phyloP scores from a whole-genome alignment of 768 basidiomycete genomes.

The Boletales sp. region DNA sequence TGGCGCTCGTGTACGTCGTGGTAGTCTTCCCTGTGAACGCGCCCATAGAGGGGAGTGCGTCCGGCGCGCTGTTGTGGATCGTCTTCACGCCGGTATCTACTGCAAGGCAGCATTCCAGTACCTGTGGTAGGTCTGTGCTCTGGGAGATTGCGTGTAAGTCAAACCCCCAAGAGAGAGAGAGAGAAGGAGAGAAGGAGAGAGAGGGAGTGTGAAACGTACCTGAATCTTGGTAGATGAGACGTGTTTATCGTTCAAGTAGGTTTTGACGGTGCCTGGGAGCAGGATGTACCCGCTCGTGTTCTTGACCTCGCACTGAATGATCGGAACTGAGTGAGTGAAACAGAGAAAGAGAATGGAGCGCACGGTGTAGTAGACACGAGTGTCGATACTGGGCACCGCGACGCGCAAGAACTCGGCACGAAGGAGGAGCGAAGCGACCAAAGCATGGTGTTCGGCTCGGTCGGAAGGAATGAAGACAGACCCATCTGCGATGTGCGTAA shows the following conservation, averaged over 20 bases:
- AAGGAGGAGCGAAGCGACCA: slow-evolving; percentile 21
- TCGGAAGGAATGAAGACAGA: slow-evolving; percentile 15
- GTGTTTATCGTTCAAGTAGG: slow-evolving; percentile 25
- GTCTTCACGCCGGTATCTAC: slow-evolving; percentile 15
- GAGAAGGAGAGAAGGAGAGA: no score
- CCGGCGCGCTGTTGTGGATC: slow-evolving; percentile 10
- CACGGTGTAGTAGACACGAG: slow-evolving; percentile 21
- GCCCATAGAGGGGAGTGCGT: slow-evolving; percentile 6
- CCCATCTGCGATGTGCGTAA: slow-evolving; percentile 16
- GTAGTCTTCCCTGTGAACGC: slow-evolving; percentile 1
- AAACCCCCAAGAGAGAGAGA: no score
- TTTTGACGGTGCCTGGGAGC: slow-evolving; percentile 25
- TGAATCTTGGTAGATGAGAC: slow-evolving; percentile 24
- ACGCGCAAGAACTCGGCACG: no score
- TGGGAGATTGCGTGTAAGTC: neutral
- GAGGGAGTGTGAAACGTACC: slow-evolving; percentile 6
- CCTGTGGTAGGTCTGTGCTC: slow-evolving; percentile 14
- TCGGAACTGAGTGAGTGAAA: neutral
- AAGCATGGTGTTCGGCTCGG: slow-evolving; percentile 9
- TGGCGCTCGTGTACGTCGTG: no score
- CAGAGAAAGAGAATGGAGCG: neutral
- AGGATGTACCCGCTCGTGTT: slow-evolving; percentile 25
- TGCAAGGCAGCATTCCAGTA: slow-evolving; percentile 18
- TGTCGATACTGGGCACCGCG: slow-evolving; percentile 1
- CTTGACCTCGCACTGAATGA: slow-evolving; percentile 20